Conservation (phyloP, 2,329 filamentous ascomycete genomes). For the Chalara sp. region DNA sequence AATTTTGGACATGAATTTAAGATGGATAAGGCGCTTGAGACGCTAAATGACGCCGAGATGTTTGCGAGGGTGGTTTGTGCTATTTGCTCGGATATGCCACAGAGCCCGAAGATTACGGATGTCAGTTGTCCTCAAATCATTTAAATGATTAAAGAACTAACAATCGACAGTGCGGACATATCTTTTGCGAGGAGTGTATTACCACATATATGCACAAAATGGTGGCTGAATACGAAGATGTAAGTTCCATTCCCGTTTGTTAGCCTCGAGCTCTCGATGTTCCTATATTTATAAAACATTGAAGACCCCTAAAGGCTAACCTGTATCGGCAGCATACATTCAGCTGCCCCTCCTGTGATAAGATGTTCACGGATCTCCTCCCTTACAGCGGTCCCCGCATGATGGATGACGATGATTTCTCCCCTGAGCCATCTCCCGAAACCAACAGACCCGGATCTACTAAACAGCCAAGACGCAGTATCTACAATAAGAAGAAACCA, state of each 20-base stretch:
- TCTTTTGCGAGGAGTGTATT: constrained; percentile 47
- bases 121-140: constrained; percentile 10
- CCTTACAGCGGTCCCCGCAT: constrained; percentile 1
- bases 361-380: constrained; percentile 7
- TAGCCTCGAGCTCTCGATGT: too few relatives aligned
- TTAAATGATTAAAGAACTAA: not conserved
- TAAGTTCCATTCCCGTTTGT: not conserved
- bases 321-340: not conserved
- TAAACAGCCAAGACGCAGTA: too few relatives aligned
- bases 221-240: constrained; percentile 21
- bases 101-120: constrained; percentile 35
- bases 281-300: too few relatives aligned
- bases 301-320: too few relatives aligned
- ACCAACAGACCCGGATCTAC: too few relatives aligned
- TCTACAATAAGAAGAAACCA: too few relatives aligned
- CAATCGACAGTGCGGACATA: constrained; percentile 39
- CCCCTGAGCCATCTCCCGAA: not conserved
- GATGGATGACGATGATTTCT: constrained; percentile 10
- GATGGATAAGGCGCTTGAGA: constrained; percentile 27
- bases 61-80: constrained; percentile 31
- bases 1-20: constrained; percentile 25
- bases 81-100: constrained; percentile 34
- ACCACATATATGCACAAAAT: constrained; percentile 19
- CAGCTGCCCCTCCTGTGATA: constrained; percentile 17
- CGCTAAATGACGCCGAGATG: constrained; percentile 22